phyloP scores from a whole-genome alignment of 768 basidiomycete genomes.

The Piloderma croceum region DNA sequence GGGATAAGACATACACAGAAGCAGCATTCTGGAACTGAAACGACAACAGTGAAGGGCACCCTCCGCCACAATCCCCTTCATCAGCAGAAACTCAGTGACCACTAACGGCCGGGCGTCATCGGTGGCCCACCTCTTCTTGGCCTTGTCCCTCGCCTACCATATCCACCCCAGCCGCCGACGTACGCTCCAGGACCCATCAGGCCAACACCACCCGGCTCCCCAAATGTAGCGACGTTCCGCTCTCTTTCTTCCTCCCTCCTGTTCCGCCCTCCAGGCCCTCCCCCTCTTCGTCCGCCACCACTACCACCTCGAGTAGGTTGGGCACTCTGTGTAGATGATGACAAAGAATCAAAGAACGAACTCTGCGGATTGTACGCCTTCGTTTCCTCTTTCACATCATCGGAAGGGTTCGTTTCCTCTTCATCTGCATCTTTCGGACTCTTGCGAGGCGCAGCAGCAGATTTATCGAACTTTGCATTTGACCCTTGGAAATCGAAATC shows the following conservation, averaged over 20 bases:
- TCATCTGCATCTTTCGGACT: slow-evolving; percentile 23
- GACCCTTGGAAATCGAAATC: slow-evolving; percentile 80
- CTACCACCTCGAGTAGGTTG: slow-evolving; percentile 32
- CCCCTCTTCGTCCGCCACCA: slow-evolving; percentile 38
- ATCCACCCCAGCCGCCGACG: slow-evolving; percentile 74
- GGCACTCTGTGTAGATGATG: slow-evolving; percentile 40
- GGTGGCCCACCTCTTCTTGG: slow-evolving; percentile 31
- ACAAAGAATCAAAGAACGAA: slow-evolving; percentile 76
- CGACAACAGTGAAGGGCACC: too few relatives aligned
- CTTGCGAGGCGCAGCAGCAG: slow-evolving; percentile 19
- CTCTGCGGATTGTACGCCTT: slow-evolving; percentile 69
- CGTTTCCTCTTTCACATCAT: slow-evolving; percentile 28
- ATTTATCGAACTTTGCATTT: slow-evolving; percentile 79
- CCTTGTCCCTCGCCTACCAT: slow-evolving; percentile 46
- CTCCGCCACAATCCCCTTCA: too few relatives aligned
- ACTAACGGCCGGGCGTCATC: slow-evolving; percentile 9
- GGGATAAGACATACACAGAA: too few relatives aligned
- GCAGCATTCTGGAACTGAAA: too few relatives aligned
- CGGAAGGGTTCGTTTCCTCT: slow-evolving; percentile 25
- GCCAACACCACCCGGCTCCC: slow-evolving; percentile 76
- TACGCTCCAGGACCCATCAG: slow-evolving; percentile 74
- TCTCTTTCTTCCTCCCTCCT: slow-evolving; percentile 80
- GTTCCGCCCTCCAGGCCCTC: slow-evolving; percentile 52
- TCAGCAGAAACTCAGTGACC: too few relatives aligned
- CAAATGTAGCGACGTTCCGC: slow-evolving; percentile 82